Evolutionary conservation across 2,329 filamentous ascomycete species (phyloP), one percentile per base, ranked within the genome.

Genomic region (Didymella pomorum): DNA sequence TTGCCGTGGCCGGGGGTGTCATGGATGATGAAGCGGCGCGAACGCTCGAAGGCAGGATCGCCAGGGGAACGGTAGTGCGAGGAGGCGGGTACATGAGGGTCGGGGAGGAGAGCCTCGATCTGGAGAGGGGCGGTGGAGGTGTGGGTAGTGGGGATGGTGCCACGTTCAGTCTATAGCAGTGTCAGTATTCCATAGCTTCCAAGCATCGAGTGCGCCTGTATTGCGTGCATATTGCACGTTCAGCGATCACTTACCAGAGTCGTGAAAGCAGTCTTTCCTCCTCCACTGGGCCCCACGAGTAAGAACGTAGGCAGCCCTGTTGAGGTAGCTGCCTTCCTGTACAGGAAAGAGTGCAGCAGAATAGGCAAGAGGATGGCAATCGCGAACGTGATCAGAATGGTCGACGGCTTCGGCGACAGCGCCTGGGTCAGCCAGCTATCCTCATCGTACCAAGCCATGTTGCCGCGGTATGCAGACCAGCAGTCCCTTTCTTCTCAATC

Each of bases 1-100:
- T 99, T 99, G 69, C 92, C 93, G 80, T 99, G 95, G 37, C 95
- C 95, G 0, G 95, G 95, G 0, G 94, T 98, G 79, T 99, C 95
- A 72, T 91, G 80, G 31, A 98, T 81, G 39, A 90, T 81, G 75
- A 95, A 91, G 73, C 87, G 89, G 73, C 89, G 87, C 3, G 77
- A 67, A 61, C 81, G 77, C 58, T 74, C 72, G 47, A 79, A 79
- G 10, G 86, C 83, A 23, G 86, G 84, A 72, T 91, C 89, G 70
- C 89, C 86, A 25, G 81, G 78, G 42, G 87, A 89, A 64, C 89
- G 86, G 76, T 87, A 91, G 68, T 83, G 82, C 57, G 87, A 83
- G 26, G 86, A 87, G 21, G 80, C 80, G 10, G 86, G 82, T 44
- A 80, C 79, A 73, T 86, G 83, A 65, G 83, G 80, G 25, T 84